Percentiles rank a stretch among this genome's conserved stretches.
phyloP scores from a whole-genome alignment of 1,284 basidiomycete genomes.

The Ceratobasidium sp. region DNA sequence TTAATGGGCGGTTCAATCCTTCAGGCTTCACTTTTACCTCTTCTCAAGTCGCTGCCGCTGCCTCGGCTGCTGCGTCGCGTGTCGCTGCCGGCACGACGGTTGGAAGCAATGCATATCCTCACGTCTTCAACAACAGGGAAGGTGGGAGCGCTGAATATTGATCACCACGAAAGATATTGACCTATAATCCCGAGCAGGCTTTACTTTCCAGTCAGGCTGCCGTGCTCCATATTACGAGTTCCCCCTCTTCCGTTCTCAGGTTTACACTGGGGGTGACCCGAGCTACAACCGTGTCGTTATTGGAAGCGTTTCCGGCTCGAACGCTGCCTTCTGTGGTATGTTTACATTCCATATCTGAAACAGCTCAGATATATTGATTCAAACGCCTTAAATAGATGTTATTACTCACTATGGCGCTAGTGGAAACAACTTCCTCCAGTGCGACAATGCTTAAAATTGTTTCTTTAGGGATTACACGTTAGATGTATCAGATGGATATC shows the following conservation, averaged over 20 bases:
- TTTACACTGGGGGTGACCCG: conserved; percentile 33
- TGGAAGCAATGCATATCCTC: conserved; percentile 17
- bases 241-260: conserved; percentile 9
- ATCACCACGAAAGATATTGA: background rate
- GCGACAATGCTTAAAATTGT: conserved; percentile 14
- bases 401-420: conserved; percentile 23
- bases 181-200: background rate
- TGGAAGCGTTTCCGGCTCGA: conserved; percentile 17
- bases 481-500: too few species aligned
- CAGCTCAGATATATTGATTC: background rate
- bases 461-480: too few species aligned
- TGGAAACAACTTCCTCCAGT: conserved; percentile 30
- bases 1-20: background rate
- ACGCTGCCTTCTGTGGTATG: conserved; percentile 31
- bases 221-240: conserved; percentile 18
- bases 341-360: background rate
- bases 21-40: conserved; percentile 22
- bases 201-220: conserved; percentile 28
- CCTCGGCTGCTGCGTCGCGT: conserved; percentile 7
- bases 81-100: conserved; percentile 11
- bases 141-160: background rate
- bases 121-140: conserved; percentile 32
- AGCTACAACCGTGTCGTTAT: conserved; percentile 27
- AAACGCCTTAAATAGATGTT: background rate
- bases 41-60: conserved; percentile 29